A percentile compares a stretch with the other conserved stretches of the same genome.
These are phyloP conservation scores for Furculomyces boomerangus DNA, from an alignment of 371 early-diverging fungal genomes.

Conservation along the genomic window DNA sequence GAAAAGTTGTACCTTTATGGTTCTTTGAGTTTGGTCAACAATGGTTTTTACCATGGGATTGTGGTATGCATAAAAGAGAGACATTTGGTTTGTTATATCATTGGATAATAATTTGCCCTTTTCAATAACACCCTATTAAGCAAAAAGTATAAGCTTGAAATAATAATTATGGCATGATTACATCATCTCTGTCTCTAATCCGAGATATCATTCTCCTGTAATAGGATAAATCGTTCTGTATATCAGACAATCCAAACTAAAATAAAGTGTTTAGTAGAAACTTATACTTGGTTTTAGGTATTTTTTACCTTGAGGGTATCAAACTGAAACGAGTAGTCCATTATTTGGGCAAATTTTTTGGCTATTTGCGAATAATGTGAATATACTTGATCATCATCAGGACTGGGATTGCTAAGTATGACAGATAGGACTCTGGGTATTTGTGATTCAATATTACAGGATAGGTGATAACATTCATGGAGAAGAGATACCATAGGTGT, in stretches of 20 bases:
- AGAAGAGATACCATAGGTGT: slow-evolving; percentile 58
- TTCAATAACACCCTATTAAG: not conserved
- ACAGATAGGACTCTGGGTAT: slow-evolving; percentile 54
- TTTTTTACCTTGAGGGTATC: slow-evolving; percentile 66
- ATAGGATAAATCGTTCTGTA: slow-evolving; percentile 92
- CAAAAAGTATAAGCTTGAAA: not conserved
- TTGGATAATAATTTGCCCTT: slow-evolving; percentile 23
- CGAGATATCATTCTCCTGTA: slow-evolving; percentile 78
- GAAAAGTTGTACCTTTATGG: slow-evolving; percentile 6
- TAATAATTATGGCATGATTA: not conserved
- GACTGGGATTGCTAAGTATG: slow-evolving; percentile 51
- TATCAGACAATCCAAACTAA: slow-evolving; percentile 74
- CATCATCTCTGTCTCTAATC: slow-evolving; percentile 26
- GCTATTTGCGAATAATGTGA: not conserved
- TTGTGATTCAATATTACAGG: slow-evolving; percentile 42
- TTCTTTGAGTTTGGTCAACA: slow-evolving; percentile 38
- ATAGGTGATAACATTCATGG: slow-evolving; percentile 58
- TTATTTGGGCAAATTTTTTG: slow-evolving; percentile 42
- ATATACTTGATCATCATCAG: slow-evolving; percentile 51
- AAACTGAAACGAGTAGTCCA: slow-evolving; percentile 74
- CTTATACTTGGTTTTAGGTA: not conserved
- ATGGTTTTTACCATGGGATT: slow-evolving; percentile 79
- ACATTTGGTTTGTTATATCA: slow-evolving; percentile 79
- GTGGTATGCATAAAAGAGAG: slow-evolving; percentile 86
- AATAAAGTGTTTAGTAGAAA: not conserved